These are phyloP conservation scores for Blastobotrys malaysiensis DNA, from an alignment of 1,139 yeast genomes.

Conservation along the genomic window DNA sequence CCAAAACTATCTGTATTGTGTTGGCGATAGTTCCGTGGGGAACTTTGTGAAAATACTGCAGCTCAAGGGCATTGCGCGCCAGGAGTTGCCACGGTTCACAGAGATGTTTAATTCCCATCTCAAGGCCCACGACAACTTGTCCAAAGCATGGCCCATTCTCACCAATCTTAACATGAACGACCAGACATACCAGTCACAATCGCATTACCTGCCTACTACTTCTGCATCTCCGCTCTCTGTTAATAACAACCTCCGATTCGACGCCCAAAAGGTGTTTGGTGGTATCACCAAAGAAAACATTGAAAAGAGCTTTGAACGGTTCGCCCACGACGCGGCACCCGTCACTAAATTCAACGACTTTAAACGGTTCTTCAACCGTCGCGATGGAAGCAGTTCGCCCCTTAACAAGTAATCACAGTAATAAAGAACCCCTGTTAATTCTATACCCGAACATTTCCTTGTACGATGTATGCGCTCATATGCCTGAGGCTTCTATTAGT, in stretches of 20 bases:
- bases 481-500: too few relatives aligned
- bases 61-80: slow-evolving; percentile 50
- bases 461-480: background rate
- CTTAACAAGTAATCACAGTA: slow-evolving; percentile 3
- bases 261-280: slow-evolving; percentile 15
- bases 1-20: slow-evolving; percentile 57
- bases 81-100: slow-evolving; percentile 45
- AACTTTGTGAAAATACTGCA: slow-evolving; percentile 63
- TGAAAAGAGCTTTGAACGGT: slow-evolving; percentile 52
- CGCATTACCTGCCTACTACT: slow-evolving; percentile 2
- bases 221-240: background rate
- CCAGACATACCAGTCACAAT: slow-evolving; percentile 6
- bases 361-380: slow-evolving; percentile 48
- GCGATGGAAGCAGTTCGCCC: slow-evolving; percentile 33
- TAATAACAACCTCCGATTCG: slow-evolving; percentile 7
- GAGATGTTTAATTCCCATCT: slow-evolving; percentile 59
- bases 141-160: slow-evolving; percentile 43
- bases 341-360: slow-evolving; percentile 56
- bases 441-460: background rate
- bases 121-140: slow-evolving; percentile 44
- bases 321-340: slow-evolving; percentile 44
- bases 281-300: slow-evolving; percentile 44
- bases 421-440: too few relatives aligned
- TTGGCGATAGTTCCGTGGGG: slow-evolving; percentile 57
- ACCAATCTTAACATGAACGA: slow-evolving; percentile 21